These are phyloP conservation scores for Sugiyamaella neomexicana DNA, from an alignment of 1,139 yeast genomes.

Conservation along the genomic window DNA sequence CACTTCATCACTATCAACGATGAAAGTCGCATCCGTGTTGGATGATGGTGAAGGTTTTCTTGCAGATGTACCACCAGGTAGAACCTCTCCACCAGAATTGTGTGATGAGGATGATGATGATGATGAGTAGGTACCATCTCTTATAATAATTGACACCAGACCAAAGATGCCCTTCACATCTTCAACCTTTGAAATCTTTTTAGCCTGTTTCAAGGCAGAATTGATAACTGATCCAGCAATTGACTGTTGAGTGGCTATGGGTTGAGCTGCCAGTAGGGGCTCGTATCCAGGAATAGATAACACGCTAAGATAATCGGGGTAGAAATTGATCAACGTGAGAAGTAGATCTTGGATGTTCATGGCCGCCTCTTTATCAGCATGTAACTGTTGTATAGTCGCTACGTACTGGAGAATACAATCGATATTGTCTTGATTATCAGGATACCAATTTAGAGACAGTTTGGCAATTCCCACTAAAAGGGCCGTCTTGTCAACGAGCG, in stretches of 20 bases:
- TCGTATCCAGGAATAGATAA: slow-evolving; percentile 40
- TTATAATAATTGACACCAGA: slow-evolving; percentile 42
- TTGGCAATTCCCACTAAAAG: slow-evolving; percentile 65
- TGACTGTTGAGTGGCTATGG: slow-evolving; percentile 40
- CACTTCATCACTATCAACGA: slow-evolving; percentile 30
- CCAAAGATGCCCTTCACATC: slow-evolving; percentile 44
- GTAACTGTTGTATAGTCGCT: slow-evolving; percentile 32
- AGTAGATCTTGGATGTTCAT: slow-evolving; percentile 57
- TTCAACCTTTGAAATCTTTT: slow-evolving; percentile 34
- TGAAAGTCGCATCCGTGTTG: slow-evolving; percentile 14
- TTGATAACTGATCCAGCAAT: slow-evolving; percentile 42
- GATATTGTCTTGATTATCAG: slow-evolving; percentile 58
- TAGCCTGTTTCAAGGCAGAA: slow-evolving; percentile 36
- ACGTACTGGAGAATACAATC: slow-evolving; percentile 64
- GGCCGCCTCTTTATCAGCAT: slow-evolving; percentile 29
- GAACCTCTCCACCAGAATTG: slow-evolving; percentile 13
- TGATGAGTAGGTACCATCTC: slow-evolving; percentile 27
- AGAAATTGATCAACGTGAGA: slow-evolving; percentile 55
- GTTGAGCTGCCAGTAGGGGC: slow-evolving; percentile 42
- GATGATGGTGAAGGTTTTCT: slow-evolving; percentile 20
- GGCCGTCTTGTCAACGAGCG: slow-evolving; percentile 63
- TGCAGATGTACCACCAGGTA: slow-evolving; percentile 21
- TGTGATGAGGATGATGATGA: too few relatives aligned
- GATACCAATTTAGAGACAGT: slow-evolving; percentile 67
- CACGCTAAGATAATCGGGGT: slow-evolving; percentile 39